phyloP scores from a whole-genome alignment of 306 rosid genomes.

The Cicer judaicum region DNA sequence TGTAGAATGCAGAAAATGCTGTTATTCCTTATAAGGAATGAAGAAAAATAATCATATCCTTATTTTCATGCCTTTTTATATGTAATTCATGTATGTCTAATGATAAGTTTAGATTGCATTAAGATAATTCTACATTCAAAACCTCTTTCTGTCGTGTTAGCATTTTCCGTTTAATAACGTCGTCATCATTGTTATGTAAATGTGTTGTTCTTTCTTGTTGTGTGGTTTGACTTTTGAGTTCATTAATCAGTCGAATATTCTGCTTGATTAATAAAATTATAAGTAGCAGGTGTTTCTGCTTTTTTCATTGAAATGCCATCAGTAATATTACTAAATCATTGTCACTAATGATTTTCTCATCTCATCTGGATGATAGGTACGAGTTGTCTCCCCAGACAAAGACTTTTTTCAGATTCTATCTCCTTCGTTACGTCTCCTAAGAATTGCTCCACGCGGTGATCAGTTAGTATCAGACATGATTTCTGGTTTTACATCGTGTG shows the following conservation, averaged over 20 bases:
- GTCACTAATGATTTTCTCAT: constrained; percentile 41
- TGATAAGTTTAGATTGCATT: constrained; percentile 11
- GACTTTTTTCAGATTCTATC: constrained; percentile 92
- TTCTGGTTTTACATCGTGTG: constrained; percentile 25
- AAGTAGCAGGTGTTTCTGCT: constrained; percentile 34
- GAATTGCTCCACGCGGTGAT: constrained; percentile 95
- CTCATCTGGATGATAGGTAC: constrained; percentile 64
- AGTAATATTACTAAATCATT: constrained; percentile 37
- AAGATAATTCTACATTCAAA: constrained; percentile 1
- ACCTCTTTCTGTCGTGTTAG: constrained; percentile 14
- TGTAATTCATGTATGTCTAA: constrained; percentile 5
- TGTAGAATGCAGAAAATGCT: constrained; percentile 10
- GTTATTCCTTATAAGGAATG: constrained; percentile 1
- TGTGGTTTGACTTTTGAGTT: not conserved
- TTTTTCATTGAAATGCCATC: constrained; percentile 12
- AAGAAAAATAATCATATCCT: not conserved
- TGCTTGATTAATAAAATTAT: constrained; percentile 16
- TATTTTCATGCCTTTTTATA: not conserved
- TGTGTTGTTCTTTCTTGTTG: constrained; percentile 1
- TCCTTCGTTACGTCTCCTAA: constrained; percentile 90
- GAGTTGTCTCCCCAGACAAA: constrained; percentile 98
- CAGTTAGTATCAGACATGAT: constrained; percentile 64
- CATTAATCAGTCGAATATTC: constrained; percentile 7
- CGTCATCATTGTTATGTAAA: not conserved
- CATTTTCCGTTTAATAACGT: constrained; percentile 13